phyloP scores from a whole-genome alignment of 192 early-diverging fungal species.

The Paraglomus brasilianum region DNA sequence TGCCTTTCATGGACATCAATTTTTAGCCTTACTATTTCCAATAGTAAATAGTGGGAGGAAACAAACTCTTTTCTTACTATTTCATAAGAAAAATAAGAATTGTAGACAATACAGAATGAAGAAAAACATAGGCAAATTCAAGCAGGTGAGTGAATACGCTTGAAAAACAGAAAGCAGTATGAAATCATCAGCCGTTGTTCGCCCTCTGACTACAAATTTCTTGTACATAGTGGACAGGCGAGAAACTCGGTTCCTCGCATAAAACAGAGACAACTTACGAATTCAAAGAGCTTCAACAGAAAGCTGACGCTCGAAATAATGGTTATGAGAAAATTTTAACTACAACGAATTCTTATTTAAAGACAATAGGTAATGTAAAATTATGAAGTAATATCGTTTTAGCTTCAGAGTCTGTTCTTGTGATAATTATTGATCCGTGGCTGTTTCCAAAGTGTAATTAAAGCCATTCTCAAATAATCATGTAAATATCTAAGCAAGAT shows the following conservation, averaged over 20 bases:
- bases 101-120: no score
- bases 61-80: no score
- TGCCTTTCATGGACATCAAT: no score
- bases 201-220: not conserved
- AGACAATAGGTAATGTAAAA: constrained; percentile 45
- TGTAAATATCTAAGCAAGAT: no score
- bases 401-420: constrained; percentile 10
- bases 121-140: constrained; percentile 66
- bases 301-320: constrained; percentile 64
- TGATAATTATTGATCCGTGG: constrained; percentile 13
- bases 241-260: constrained; percentile 69
- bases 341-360: constrained; percentile 50
- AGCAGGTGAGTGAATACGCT: constrained; percentile 49
- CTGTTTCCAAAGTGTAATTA: no score
- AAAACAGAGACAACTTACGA: constrained; percentile 78
- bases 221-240: constrained; percentile 66
- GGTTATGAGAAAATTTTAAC: constrained; percentile 64
- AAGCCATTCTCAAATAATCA: no score
- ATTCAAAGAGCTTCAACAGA: constrained; percentile 72
- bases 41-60: no score
- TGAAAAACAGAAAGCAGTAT: no score
- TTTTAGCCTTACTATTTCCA: no score
- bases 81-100: no score
- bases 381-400: no score
- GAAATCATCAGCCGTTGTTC: no score